Evolutionary conservation across 495 filamentous ascomycete genomes (phyloP).

Genomic region (Aspergillus sclerotioniger): DNA sequence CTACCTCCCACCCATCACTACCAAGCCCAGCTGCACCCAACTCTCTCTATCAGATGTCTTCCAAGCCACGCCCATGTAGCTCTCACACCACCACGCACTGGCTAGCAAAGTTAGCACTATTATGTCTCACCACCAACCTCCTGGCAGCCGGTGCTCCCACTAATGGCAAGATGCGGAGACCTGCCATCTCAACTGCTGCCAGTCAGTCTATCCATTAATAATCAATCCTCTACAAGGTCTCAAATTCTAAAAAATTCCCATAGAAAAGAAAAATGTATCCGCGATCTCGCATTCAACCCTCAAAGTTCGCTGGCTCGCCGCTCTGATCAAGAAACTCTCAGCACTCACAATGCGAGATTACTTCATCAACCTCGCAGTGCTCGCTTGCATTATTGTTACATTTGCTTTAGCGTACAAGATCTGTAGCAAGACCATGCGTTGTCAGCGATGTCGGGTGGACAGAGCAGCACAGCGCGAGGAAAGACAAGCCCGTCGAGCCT

Average conservation of each 20-base stretch:
- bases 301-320: slow-evolving; percentile 9
- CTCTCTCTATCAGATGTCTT: background rate
- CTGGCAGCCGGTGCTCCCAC: background rate
- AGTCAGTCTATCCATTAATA: slow-evolving; percentile 13
- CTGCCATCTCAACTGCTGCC: slow-evolving; percentile 4
- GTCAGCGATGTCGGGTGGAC: slow-evolving; percentile 33
- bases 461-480: slow-evolving; percentile 38
- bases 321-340: slow-evolving; percentile 9
- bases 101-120: slow-evolving; percentile 7
- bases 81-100: slow-evolving; percentile 10
- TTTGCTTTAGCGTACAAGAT: slow-evolving; percentile 30
- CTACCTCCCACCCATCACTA: background rate
- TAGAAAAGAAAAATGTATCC: slow-evolving; percentile 19
- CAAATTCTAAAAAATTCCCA: slow-evolving; percentile 6
- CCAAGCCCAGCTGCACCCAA: background rate
- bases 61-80: background rate
- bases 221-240: background rate
- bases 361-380: slow-evolving; percentile 21
- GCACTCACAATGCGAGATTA: background rate
- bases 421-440: slow-evolving; percentile 19
- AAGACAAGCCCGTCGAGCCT: slow-evolving; percentile 36
- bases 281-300: slow-evolving; percentile 19
- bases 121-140: background rate
- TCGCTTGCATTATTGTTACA: slow-evolving; percentile 29
- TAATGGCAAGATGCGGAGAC: background rate